A percentile compares a stretch with the other conserved stretches of the same genome.
Evolutionary conservation across 108 stramenopile genomes (phyloP).

Genomic region (Chaetoceros muelleri): DNA sequence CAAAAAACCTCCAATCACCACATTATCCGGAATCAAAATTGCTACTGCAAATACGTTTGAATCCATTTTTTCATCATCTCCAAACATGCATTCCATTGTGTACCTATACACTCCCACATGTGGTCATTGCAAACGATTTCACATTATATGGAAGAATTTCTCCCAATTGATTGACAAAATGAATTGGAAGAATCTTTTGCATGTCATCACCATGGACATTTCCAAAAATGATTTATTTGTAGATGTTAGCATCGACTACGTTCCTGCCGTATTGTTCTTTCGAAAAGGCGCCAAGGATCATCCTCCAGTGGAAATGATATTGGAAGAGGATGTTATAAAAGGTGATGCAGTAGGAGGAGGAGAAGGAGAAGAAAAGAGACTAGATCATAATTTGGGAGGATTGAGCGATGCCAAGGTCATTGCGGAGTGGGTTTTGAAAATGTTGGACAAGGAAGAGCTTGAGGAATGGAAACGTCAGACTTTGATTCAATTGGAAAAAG

Average conservation of each 20-base stretch:
- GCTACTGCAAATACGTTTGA: slow-evolving; percentile 32
- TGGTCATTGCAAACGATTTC: slow-evolving; percentile 75
- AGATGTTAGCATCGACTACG: slow-evolving; percentile 19
- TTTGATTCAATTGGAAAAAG: no score
- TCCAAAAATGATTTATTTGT: slow-evolving; percentile 36
- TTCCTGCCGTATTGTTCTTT: slow-evolving; percentile 42
- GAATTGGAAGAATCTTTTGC: slow-evolving; percentile 35
- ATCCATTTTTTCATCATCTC: slow-evolving; percentile 22
- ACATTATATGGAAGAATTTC: slow-evolving; percentile 50
- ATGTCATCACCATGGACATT: slow-evolving; percentile 44
- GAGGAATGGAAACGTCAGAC: no score
- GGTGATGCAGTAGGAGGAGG: neutral
- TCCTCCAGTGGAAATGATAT: neutral
- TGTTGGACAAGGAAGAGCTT: neutral
- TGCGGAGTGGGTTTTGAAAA: slow-evolving; percentile 7
- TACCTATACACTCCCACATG: slow-evolving; percentile 46
- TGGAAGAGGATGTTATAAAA: slow-evolving; percentile 1
- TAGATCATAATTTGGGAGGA: neutral
- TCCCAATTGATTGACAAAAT: slow-evolving; percentile 31
- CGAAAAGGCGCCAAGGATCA: slow-evolving; percentile 26
- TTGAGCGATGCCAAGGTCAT: slow-evolving; percentile 8
- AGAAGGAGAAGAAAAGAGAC: neutral
- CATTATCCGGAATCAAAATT: slow-evolving; percentile 17
- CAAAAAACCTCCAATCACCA: neutral
- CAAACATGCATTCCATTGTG: slow-evolving; percentile 39